Conservation (phyloP, 1,284 basidiomycete species). For the Microbotryum intermedium region DNA sequence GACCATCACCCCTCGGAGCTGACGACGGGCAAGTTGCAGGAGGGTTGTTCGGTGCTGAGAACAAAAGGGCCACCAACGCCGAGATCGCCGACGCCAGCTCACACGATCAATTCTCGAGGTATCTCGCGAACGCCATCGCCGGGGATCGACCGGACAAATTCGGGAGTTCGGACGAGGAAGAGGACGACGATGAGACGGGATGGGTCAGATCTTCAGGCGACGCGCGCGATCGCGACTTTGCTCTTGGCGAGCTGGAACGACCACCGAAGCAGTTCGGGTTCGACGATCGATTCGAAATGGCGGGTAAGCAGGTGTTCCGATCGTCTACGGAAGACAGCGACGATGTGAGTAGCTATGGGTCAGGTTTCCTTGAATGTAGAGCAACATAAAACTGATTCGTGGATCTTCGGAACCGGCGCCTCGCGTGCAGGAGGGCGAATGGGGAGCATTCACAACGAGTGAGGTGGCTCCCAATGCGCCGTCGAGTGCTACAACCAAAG, state of each 20-base stretch:
- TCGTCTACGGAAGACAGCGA: constrained; percentile 20
- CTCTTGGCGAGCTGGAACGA: constrained; percentile 45
- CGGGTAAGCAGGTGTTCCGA: constrained; percentile 47
- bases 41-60: neutral
- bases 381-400: neutral
- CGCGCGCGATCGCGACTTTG: constrained; percentile 50
- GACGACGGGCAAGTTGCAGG: neutral
- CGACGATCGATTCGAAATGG: constrained; percentile 34
- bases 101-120: constrained; percentile 57
- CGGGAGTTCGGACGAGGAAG: constrained; percentile 31
- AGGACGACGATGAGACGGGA: constrained; percentile 50
- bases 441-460: constrained; percentile 57
- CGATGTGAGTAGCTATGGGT: constrained; percentile 14
- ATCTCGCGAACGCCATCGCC: constrained; percentile 59
- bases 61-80: too few species aligned
- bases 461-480: neutral
- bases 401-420: too few species aligned
- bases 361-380: neutral
- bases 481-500: neutral
- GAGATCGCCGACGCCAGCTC: constrained; percentile 40
- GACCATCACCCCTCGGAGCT: neutral
- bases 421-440: constrained; percentile 49
- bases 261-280: constrained; percentile 30
- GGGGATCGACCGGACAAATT: constrained; percentile 42
- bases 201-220: constrained; percentile 67